Percentiles rank a stretch among this genome's conserved stretches.
Evolutionary conservation across 345 rosid genomes (phyloP).

Genomic region (Trapa incisa): DNA sequence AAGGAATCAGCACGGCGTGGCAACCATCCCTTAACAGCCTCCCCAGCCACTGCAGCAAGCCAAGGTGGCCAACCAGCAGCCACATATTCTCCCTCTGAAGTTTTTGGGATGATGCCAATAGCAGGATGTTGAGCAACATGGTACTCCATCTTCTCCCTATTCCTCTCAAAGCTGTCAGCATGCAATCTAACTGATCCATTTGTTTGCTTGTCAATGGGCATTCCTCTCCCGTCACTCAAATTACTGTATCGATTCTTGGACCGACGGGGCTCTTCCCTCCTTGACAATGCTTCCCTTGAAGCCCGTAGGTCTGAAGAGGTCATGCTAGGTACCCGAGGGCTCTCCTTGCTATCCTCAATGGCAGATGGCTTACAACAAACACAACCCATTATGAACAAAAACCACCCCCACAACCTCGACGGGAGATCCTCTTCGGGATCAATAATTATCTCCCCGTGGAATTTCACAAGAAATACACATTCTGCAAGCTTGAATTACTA

Average conservation of each 20-base stretch:
- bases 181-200: slow-evolving; percentile 48
- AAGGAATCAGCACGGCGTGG: slow-evolving; percentile 96
- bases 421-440: slow-evolving; percentile 19
- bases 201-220: slow-evolving; percentile 54
- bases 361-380: slow-evolving; percentile 78
- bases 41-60: slow-evolving; percentile 94
- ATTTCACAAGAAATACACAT: not conserved
- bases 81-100: slow-evolving; percentile 82
- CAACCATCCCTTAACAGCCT: slow-evolving; percentile 90
- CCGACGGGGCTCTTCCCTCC: slow-evolving; percentile 59
- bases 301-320: slow-evolving; percentile 40
- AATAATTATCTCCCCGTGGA: slow-evolving; percentile 20
- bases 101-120: slow-evolving; percentile 53
- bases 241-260: slow-evolving; percentile 39
- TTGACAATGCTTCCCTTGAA: slow-evolving; percentile 51
- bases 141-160: slow-evolving; percentile 50
- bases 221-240: slow-evolving; percentile 37
- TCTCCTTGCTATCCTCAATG: slow-evolving; percentile 72
- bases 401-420: slow-evolving; percentile 28
- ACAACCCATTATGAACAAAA: slow-evolving; percentile 63
- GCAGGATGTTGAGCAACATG: slow-evolving; percentile 40
- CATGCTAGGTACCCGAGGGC: slow-evolving; percentile 64
- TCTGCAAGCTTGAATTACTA: not conserved
- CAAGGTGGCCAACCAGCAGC: slow-evolving; percentile 99
- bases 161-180: slow-evolving; percentile 51